Percentiles rank a stretch among this genome's conserved stretches.
These are phyloP conservation scores for Karstenula rhodostoma DNA, from an alignment of 2,329 filamentous ascomycete genomes.

Conservation along the genomic window DNA sequence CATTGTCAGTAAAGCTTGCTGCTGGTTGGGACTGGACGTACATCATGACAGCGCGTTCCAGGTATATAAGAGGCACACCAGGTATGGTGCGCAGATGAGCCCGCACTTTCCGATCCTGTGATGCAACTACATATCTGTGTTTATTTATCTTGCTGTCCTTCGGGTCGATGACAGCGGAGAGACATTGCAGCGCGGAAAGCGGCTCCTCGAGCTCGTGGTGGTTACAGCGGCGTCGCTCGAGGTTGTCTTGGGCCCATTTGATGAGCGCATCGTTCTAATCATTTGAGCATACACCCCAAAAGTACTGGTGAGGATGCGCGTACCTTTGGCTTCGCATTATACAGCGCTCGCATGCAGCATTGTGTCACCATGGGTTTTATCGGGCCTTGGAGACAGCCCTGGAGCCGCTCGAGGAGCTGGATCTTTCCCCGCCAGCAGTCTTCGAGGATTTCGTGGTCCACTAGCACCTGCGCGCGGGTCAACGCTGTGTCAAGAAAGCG, in stretches of 20 bases:
- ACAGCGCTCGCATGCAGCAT: conserved; percentile 76
- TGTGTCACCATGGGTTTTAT: conserved; percentile 75
- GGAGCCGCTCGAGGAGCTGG: conserved; percentile 77
- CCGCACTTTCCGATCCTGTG: conserved; percentile 72
- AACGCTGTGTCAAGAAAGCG: neutral
- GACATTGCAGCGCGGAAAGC: conserved; percentile 73
- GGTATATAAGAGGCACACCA: conserved; percentile 80
- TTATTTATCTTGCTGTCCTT: conserved; percentile 77
- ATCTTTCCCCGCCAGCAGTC: conserved; percentile 88
- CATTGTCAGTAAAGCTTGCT: no score
- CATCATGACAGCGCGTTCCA: conserved; percentile 80
- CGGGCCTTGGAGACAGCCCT: conserved; percentile 85
- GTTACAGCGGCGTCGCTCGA: conserved; percentile 79
- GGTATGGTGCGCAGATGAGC: conserved; percentile 68
- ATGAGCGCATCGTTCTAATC: conserved; percentile 67
- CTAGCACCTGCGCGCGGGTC: conserved; percentile 47
- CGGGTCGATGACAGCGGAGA: conserved; percentile 78
- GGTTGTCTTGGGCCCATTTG: conserved; percentile 72
- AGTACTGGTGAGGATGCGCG: neutral
- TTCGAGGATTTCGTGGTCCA: conserved; percentile 85
- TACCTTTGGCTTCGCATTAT: conserved; percentile 61
- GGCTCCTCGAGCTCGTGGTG: conserved; percentile 79
- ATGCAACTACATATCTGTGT: conserved; percentile 80
- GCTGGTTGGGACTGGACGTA: no score
- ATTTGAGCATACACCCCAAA: neutral